Evolutionary conservation across 129 eudicot genomes (phyloP).

Genomic region (sunflower (Helianthus annuus)): HanXRQr2.0-SUNRISE NC_035439.2:136328449-136328948

Average conservation of each 20-base stretch:
- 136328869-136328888: slow-evolving; percentile 16
- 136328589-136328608: slow-evolving; percentile 9
- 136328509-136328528: no score
- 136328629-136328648: slow-evolving; percentile 23
- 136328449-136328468: slow-evolving; percentile 2
- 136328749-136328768: not conserved
- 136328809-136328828: slow-evolving; percentile 3
- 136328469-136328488: slow-evolving; percentile 16
- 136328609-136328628: slow-evolving; percentile 23
- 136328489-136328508: not conserved
- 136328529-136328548: slow-evolving; percentile 17
- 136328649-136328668: slow-evolving; percentile 24
- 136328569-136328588: slow-evolving; percentile 4
- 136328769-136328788: not conserved
- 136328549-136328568: slow-evolving; percentile 16
- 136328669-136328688: slow-evolving; percentile 17
- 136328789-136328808: slow-evolving; percentile 22
- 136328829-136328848: not conserved
- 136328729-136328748: no score
- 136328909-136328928: slow-evolving; percentile 19
- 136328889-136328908: slow-evolving; percentile 5
- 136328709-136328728: not conserved
- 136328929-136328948: slow-evolving; percentile 9
- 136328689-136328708: slow-evolving; percentile 26
- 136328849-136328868: slow-evolving; percentile 12